Conservation (phyloP, 108 stramenopile species). For the Parietichytrium sp. region DNA sequence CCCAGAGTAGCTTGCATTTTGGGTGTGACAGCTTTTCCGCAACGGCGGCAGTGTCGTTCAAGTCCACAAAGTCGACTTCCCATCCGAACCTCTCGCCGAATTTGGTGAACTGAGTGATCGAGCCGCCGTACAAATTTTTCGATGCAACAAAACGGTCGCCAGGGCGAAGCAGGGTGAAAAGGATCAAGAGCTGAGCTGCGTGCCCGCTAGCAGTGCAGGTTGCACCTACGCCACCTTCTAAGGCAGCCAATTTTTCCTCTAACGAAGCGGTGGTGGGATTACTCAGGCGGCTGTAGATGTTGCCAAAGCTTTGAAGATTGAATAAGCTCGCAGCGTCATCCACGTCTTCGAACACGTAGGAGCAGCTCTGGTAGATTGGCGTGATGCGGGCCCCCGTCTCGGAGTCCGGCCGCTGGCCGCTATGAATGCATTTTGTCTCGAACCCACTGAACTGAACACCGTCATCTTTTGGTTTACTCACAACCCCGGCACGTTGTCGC, state of each 20-base stretch:
- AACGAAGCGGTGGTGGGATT: conserved; percentile 46
- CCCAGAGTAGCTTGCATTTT: conserved; percentile 27
- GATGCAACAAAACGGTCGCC: conserved; percentile 20
- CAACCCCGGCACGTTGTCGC: not conserved
- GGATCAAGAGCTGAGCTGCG: conserved; percentile 3
- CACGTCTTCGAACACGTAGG: conserved; percentile 70
- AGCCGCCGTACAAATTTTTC: conserved; percentile 27
- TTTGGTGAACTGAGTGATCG: conserved; percentile 22
- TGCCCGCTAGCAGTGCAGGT: conserved; percentile 17
- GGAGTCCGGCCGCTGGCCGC: not conserved
- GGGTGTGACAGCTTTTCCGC: not conserved
- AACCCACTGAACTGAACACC: not conserved
- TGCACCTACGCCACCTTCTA: not conserved
- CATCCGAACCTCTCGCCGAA: conserved; percentile 21
- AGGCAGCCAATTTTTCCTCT: not conserved
- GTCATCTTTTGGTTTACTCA: too few species aligned
- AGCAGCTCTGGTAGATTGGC: conserved; percentile 74
- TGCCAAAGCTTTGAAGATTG: conserved; percentile 76
- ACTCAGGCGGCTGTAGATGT: conserved; percentile 67
- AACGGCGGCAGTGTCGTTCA: not conserved
- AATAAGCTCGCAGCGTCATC: conserved; percentile 82
- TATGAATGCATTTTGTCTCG: not conserved
- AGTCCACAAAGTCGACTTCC: not conserved
- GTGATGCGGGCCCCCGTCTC: conserved; percentile 58
- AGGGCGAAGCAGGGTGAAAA: conserved; percentile 2